Conservation (phyloP, 352 stramenopile species). For the Labyrinthula sp. region DNA sequence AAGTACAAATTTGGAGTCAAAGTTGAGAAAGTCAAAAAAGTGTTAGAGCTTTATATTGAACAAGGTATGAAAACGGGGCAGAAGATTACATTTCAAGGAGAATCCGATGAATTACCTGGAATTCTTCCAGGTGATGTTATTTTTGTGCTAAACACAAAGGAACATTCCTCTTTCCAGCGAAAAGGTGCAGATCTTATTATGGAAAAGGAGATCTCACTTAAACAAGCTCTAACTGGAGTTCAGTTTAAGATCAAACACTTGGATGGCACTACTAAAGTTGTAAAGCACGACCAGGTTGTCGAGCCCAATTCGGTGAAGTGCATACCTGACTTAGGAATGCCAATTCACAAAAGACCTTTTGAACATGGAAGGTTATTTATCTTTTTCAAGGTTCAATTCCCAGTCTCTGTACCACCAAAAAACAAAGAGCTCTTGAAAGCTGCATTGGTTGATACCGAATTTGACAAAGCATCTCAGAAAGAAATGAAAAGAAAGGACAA, state of each 20-base stretch:
- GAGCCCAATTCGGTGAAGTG: slow-evolving; percentile 72
- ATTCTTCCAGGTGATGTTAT: slow-evolving; percentile 34
- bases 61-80: slow-evolving; percentile 89
- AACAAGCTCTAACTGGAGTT: slow-evolving; percentile 46
- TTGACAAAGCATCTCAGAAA: not conserved
- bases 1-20: slow-evolving; percentile 76
- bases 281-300: slow-evolving; percentile 31
- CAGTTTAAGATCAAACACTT: slow-evolving; percentile 40
- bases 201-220: slow-evolving; percentile 33
- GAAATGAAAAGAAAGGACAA: not conserved
- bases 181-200: slow-evolving; percentile 35
- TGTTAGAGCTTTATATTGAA: slow-evolving; percentile 87
- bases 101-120: slow-evolving; percentile 54
- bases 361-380: slow-evolving; percentile 93
- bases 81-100: slow-evolving; percentile 85
- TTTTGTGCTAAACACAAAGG: slow-evolving; percentile 33
- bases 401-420: slow-evolving; percentile 45
- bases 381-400: slow-evolving; percentile 87
- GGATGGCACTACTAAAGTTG: slow-evolving; percentile 36
- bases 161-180: slow-evolving; percentile 32
- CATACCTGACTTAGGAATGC: slow-evolving; percentile 88
- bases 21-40: slow-evolving; percentile 82
- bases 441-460: slow-evolving; percentile 3
- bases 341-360: slow-evolving; percentile 77
- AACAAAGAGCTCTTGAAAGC: slow-evolving; percentile 28